Base-by-base conservation (phyloP, 345 rosid species). In the Acer yangbiense region DNA sequence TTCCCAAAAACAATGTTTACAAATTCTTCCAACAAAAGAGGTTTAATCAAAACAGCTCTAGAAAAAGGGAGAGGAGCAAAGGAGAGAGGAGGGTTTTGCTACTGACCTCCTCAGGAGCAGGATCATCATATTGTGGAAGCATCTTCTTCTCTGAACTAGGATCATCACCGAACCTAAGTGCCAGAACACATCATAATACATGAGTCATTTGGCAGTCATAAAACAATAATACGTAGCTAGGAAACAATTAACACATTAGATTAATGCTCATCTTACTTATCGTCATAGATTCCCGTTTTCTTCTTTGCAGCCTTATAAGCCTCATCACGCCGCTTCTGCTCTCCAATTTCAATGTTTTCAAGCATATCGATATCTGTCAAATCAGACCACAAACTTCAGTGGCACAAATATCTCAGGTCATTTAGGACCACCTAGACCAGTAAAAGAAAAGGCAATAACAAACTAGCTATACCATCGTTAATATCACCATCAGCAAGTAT, bases 301-400 rank as follows among this genome's bases (percentile, higher is more conserved):
- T 92, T 94, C 88, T 92, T 96, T 48, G 98, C 93, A 82, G 95
- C 97, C 81, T 91, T 89, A 76, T 96, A 96, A 79, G 98, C 95
- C 41, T 92, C 97, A 50, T 88, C 84, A 9, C 99, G 94, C 18
- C 88, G 91, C 87, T 92, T 96, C 80, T 96, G 99, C 87, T 94
- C 97, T 69, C 99, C 99, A 81, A 96, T 91, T 88, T 96, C 99
- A 83, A 88, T 90, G 83, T 96, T 96, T 90, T 96, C 99, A 68
- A 96, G 97, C 99, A 94, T 89, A 87, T 96, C 99, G 68, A 88
- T 78, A 80, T 91, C 98, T 94, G 98, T 78, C 75, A 83, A 68
- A 82, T 75, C 65, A 84, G 73, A 86, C 74, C 68, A 84, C 77
- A 82, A 82, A 79, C 46, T 79, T 82, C 78, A 35, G 88, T 84